A percentile compares a stretch with the other conserved stretches of the same genome.
These are phyloP conservation scores for Fusarium redolens DNA, from an alignment of 2,329 filamentous ascomycete genomes.

Conservation along the genomic window DNA sequence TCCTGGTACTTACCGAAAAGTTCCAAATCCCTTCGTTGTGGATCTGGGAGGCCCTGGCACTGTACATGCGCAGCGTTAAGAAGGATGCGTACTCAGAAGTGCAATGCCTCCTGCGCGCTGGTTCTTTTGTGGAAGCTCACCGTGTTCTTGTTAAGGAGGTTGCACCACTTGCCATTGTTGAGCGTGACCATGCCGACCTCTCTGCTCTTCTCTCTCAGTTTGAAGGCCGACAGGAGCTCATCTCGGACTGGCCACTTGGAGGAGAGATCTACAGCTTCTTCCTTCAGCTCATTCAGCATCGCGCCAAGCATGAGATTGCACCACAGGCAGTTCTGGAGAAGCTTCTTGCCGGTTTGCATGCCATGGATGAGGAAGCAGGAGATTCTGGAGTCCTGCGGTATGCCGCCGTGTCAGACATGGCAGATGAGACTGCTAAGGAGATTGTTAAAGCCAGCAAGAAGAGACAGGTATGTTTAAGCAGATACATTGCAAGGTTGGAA, in stretches of 20 bases:
- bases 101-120: constrained; percentile 81
- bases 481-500: background rate
- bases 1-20: constrained; percentile 69
- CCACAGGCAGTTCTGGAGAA: constrained; percentile 64
- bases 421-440: constrained; percentile 75
- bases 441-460: constrained; percentile 66
- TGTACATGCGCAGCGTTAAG: constrained; percentile 80
- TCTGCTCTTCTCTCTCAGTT: constrained; percentile 79
- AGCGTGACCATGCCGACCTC: constrained; percentile 79
- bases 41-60: constrained; percentile 89
- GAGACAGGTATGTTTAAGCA: constrained; percentile 62
- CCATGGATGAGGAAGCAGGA: constrained; percentile 60
- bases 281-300: constrained; percentile 61
- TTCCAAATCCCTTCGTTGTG: constrained; percentile 79
- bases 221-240: constrained; percentile 66
- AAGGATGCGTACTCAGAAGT: constrained; percentile 79
- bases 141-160: constrained; percentile 83
- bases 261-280: constrained; percentile 81
- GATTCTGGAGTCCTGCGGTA: constrained; percentile 63
- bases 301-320: constrained; percentile 54
- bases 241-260: constrained; percentile 81
- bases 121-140: constrained; percentile 83
- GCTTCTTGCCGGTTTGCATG: constrained; percentile 66
- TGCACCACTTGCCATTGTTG: constrained; percentile 84
- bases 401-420: constrained; percentile 86